Conservation (phyloP, 2,329 filamentous ascomycete species). For the Plenodomus tracheiphilus region DNA sequence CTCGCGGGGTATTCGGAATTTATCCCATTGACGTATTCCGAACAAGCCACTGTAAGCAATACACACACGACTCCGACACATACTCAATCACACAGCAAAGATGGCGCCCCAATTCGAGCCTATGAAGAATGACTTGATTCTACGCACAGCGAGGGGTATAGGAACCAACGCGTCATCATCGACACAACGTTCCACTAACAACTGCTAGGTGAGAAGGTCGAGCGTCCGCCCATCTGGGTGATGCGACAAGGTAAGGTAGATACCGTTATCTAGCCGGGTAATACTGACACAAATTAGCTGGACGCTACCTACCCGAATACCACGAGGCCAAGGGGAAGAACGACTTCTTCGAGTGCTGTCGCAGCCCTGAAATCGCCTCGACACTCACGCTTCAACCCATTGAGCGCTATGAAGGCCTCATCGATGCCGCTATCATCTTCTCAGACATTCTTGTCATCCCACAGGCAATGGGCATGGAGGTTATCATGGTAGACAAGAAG, state of each 20-base stretch:
- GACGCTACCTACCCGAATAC: conserved; percentile 96
- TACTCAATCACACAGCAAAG: conserved; percentile 28
- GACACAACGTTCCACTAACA: conserved; percentile 15
- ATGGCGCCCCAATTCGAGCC: conserved; percentile 78
- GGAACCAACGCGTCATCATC: neutral
- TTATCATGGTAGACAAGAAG: conserved; percentile 97
- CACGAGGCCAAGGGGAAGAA: conserved; percentile 87
- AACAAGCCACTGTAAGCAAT: neutral
- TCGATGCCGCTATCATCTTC: conserved; percentile 98
- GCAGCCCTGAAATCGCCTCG: conserved; percentile 87
- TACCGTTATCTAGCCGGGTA: neutral
- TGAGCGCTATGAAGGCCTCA: conserved; percentile 84
- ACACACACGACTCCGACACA: neutral
- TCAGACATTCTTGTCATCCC: conserved; percentile 97
- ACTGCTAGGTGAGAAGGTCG: conserved; percentile 76
- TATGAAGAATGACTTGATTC: conserved; percentile 87
- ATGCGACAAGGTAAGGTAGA: conserved; percentile 85
- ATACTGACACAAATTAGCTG: conserved; percentile 61
- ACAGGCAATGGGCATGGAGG: conserved; percentile 97
- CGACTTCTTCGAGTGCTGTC: conserved; percentile 98
- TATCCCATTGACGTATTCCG: conserved; percentile 8
- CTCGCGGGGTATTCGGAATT: conserved; percentile 31
- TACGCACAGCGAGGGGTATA: conserved; percentile 87
- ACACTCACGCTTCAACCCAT: conserved; percentile 93
- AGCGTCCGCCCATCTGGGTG: conserved; percentile 95